Evolutionary conservation across 441 rosid genomes (phyloP).

Genomic region (Bocquillonia castaneifolia): DNA sequence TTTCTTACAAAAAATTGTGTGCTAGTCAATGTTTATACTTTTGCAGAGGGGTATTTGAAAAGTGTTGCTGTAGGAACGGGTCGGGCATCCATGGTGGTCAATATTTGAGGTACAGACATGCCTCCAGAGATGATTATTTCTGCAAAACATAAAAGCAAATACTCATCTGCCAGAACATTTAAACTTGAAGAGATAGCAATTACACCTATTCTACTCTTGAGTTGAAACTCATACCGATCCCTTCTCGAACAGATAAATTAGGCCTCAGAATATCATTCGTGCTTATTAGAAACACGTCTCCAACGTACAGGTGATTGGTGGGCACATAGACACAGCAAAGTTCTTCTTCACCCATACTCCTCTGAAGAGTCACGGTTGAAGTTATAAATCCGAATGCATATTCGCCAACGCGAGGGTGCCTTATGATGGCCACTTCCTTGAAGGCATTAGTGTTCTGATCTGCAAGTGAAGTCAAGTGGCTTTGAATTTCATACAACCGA

Average conservation of each 20-base stretch:
- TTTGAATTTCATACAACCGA: not conserved
- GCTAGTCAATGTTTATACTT: not conserved
- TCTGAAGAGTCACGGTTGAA: constrained; percentile 46
- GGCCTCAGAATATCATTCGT: constrained; percentile 80
- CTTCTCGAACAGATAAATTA: constrained; percentile 85
- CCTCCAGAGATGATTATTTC: constrained; percentile 88
- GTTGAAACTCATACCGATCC: constrained; percentile 54
- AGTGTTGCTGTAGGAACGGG: not conserved
- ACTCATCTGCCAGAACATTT: not conserved
- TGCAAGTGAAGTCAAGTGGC: constrained; percentile 20
- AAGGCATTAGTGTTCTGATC: constrained; percentile 65
- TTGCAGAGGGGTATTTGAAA: not conserved
- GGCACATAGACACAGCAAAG: constrained; percentile 70
- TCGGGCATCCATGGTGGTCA: constrained; percentile 58
- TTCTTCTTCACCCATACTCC: constrained; percentile 46
- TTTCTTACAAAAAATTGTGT: not conserved
- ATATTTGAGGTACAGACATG: constrained; percentile 89
- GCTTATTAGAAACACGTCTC: constrained; percentile 76
- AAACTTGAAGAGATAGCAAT: not conserved
- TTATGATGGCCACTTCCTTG: constrained; percentile 68
- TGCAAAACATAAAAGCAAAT: constrained; percentile 21
- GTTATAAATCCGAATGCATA: constrained; percentile 72
- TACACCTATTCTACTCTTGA: not conserved
- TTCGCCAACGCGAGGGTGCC: constrained; percentile 64
- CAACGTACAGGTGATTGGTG: constrained; percentile 88